Base-by-base conservation (phyloP, 495 filamentous ascomycete species). In the Hypoxylon subgilvum region DNA sequence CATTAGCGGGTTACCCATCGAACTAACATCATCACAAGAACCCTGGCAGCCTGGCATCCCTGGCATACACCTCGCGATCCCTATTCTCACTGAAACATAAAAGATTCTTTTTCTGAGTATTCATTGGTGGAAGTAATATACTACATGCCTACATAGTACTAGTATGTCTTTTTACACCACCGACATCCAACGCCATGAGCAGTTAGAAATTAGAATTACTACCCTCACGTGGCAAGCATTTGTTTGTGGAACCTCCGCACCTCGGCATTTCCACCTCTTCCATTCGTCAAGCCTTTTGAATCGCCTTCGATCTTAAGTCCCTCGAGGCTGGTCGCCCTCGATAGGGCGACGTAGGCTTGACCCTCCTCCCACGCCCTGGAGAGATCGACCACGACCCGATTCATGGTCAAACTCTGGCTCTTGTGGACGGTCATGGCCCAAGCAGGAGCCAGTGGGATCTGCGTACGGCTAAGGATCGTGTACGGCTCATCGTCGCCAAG, bases 391-490 rank as follows among this genome's bases (percentile, higher is more conserved):
- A 95, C 90, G 6, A 96, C 93, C 1, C 91, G 81, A 45, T 96
- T 89, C 22, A 98, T 79, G 17, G 94, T 97, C 67, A 97, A 90
- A 4, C 92, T 92, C 69, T 98, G 93, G 2, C 91, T 88, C 74
- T 96, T 96, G 78, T 98, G 93, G 44, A 97, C 96, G 0, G 87
- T 92, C 40, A 98, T 74, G 9, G 93, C 94, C 92, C 94, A 98
- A 1, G 92, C 94, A 0, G 96, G 78, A 19, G 95, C 92, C 10
- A 98, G 79, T 2, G 93, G 89, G 62, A 92, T 72, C 69, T 92
- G 89, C 82, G 72, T 90, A 86, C 57, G 91, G 85, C 51, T 91
- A 74, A 79, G 91, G 84, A 58, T 82, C 74, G 52, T 89, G 73
- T 55, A 82, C 45, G 78, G 76, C 23, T 63, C 16, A 13, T 67